A percentile compares a stretch with the other conserved stretches of the same genome.
Conservation (phyloP, 2,329 filamentous ascomycete species). For the Colletotrichum plurivorum region DNA sequence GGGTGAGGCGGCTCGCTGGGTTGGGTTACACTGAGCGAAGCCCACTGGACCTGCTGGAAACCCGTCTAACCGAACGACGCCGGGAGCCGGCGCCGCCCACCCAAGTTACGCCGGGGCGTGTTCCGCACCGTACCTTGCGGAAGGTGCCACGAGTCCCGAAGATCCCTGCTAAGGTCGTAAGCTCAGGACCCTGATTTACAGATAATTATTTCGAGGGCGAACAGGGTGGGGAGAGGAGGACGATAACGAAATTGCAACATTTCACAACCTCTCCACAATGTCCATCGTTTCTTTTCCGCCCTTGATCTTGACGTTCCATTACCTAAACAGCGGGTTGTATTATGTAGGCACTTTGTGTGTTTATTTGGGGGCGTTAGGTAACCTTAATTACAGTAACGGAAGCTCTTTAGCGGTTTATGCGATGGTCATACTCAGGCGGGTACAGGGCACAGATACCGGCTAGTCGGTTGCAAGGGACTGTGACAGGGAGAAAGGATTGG, state of each 20-base stretch:
- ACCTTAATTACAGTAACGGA: slow-evolving; percentile 7
- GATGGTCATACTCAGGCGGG: not conserved
- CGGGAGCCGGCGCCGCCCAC: not conserved
- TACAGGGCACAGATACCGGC: not conserved
- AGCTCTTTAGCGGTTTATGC: slow-evolving; percentile 28
- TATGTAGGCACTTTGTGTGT: not conserved
- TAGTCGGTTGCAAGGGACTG: slow-evolving; percentile 4
- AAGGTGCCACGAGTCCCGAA: slow-evolving; percentile 14
- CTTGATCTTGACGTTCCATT: not conserved
- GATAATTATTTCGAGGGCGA: slow-evolving; percentile 7
- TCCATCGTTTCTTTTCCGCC: slow-evolving; percentile 3
- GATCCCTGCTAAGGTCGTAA: slow-evolving; percentile 25
- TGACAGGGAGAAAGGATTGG: slow-evolving; percentile 22
- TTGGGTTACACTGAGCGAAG: slow-evolving; percentile 26
- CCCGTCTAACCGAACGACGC: too few species aligned
- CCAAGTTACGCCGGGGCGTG: not conserved
- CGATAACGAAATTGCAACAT: slow-evolving; percentile 22
- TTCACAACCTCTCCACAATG: slow-evolving; percentile 22
- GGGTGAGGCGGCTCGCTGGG: not conserved
- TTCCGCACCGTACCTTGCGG: not conserved
- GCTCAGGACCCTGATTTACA: slow-evolving; percentile 34
- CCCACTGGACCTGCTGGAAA: not conserved
- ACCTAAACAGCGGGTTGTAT: too few species aligned
- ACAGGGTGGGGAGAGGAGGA: not conserved
- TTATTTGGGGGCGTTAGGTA: slow-evolving; percentile 1